A percentile compares a stretch with the other conserved stretches of the same genome.
Conservation (phyloP, 106 monocot genomes). For the Iris macrosiphon region DNA sequence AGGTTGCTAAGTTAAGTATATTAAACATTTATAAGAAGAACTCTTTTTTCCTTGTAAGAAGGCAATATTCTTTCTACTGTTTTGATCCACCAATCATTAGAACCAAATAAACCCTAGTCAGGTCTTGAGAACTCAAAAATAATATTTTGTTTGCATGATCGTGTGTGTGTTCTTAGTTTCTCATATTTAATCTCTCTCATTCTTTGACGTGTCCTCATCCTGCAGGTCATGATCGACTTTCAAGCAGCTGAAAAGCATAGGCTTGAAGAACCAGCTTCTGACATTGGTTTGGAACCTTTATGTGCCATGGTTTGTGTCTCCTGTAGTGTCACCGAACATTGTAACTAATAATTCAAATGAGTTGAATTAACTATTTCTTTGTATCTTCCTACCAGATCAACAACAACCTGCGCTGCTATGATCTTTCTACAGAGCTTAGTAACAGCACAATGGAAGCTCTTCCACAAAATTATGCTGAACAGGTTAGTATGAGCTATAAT, state of each 20-base stretch:
- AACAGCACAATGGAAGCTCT: constrained; percentile 89
- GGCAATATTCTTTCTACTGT: too few relatives aligned
- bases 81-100: too few relatives aligned
- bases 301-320: constrained; percentile 83
- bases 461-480: constrained; percentile 93
- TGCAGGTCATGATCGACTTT: constrained; percentile 98
- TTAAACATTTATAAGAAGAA: too few relatives aligned
- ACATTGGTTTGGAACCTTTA: constrained; percentile 84
- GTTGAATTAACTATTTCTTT: background rate
- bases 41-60: too few relatives aligned
- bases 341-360: too few relatives aligned
- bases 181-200: too few relatives aligned
- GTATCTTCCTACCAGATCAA: constrained; percentile 56
- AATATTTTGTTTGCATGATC: too few relatives aligned
- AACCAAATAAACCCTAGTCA: too few relatives aligned
- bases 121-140: too few relatives aligned
- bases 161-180: too few relatives aligned
- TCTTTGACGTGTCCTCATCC: background rate
- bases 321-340: constrained; percentile 4
- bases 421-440: constrained; percentile 89
- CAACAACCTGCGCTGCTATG: constrained; percentile 95
- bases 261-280: constrained; percentile 93
- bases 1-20: too few relatives aligned
- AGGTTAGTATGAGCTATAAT: constrained; percentile 53
- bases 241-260: constrained; percentile 91